Conservation (phyloP, 495 filamentous ascomycete genomes). For the Friedmanniomyces simplex region DNA sequence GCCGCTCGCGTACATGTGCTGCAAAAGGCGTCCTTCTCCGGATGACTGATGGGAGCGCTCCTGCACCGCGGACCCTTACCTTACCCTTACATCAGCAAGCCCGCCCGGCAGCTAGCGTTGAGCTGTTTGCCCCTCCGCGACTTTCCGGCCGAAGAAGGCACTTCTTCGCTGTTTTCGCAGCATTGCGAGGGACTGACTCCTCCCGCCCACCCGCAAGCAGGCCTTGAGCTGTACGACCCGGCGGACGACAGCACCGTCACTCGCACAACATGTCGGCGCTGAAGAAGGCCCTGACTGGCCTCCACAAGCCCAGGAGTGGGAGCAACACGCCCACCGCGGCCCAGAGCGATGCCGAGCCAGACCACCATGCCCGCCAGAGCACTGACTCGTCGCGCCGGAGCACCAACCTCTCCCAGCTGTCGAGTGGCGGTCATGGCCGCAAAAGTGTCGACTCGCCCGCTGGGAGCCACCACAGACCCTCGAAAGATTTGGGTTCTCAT, state of each 20-base stretch:
- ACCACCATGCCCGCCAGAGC: not conserved
- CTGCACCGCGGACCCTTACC: too few species aligned
- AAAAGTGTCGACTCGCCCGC: constrained; percentile 4
- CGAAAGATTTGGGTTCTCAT: constrained; percentile 7
- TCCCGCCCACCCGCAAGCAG: too few species aligned
- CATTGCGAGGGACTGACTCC: too few species aligned
- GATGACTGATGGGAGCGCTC: too few species aligned
- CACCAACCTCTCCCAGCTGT: constrained; percentile 6
- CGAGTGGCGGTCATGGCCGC: constrained; percentile 3
- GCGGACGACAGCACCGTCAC: not conserved
- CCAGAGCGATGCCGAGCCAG: constrained; percentile 19
- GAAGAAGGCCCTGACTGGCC: constrained; percentile 30
- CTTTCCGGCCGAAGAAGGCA: not conserved
- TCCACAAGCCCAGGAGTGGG: constrained; percentile 20
- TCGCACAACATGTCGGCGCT: constrained; percentile 25
- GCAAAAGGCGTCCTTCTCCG: too few species aligned
- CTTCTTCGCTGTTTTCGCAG: not conserved
- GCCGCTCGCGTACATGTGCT: too few species aligned
- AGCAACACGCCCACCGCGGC: constrained; percentile 24
- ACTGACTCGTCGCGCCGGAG: not conserved
- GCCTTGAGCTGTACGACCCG: not conserved
- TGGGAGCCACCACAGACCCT: not conserved
- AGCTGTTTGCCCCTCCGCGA: too few species aligned
- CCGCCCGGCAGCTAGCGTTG: not conserved
- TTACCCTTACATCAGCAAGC: not conserved